Percentiles rank a stretch among this genome's conserved stretches.
phyloP scores from a whole-genome alignment of 2,329 filamentous ascomycete genomes.

The Scleromitrula shiraiana region DNA sequence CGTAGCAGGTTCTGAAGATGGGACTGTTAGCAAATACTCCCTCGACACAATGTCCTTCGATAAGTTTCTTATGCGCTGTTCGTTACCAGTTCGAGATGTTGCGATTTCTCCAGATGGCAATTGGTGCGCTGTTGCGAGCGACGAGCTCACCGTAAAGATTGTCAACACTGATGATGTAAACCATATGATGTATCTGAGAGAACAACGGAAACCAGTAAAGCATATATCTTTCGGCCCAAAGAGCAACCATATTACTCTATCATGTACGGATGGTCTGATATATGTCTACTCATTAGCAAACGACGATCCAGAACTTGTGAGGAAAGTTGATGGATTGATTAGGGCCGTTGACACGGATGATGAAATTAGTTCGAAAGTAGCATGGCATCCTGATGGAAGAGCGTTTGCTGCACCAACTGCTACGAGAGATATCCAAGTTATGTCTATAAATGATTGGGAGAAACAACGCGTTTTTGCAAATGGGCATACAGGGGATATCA shows the following conservation, averaged over 20 bases:
- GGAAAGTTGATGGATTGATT: conserved; percentile 80
- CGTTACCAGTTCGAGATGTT: conserved; percentile 81
- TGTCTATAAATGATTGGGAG: conserved; percentile 87
- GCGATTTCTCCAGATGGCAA: conserved; percentile 71
- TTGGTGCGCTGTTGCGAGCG: conserved; percentile 94
- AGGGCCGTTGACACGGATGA: conserved; percentile 68
- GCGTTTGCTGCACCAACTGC: conserved; percentile 82
- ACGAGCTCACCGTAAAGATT: conserved; percentile 85
- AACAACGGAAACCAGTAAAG: conserved; percentile 82
- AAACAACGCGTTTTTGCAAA: conserved; percentile 71
- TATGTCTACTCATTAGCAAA: conserved; percentile 82
- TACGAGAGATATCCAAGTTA: conserved; percentile 73
- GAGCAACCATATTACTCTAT: conserved; percentile 67
- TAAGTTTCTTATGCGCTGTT: conserved; percentile 71
- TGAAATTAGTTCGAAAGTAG: conserved; percentile 64
- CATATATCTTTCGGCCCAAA: conserved; percentile 82
- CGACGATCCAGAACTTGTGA: conserved; percentile 72
- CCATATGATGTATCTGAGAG: conserved; percentile 67
- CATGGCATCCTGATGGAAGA: conserved; percentile 92
- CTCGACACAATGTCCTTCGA: conserved; percentile 67
- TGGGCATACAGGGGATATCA: conserved; percentile 78
- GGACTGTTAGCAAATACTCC: conserved; percentile 92
- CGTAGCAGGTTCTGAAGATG: conserved; percentile 85
- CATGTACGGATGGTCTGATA: conserved; percentile 79
- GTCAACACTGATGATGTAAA: conserved; percentile 75